Percentiles rank a stretch among this genome's conserved stretches.
These are phyloP conservation scores for Neonothopanus nambi DNA, from an alignment of 1,284 basidiomycete species.

Conservation along the genomic window DNA sequence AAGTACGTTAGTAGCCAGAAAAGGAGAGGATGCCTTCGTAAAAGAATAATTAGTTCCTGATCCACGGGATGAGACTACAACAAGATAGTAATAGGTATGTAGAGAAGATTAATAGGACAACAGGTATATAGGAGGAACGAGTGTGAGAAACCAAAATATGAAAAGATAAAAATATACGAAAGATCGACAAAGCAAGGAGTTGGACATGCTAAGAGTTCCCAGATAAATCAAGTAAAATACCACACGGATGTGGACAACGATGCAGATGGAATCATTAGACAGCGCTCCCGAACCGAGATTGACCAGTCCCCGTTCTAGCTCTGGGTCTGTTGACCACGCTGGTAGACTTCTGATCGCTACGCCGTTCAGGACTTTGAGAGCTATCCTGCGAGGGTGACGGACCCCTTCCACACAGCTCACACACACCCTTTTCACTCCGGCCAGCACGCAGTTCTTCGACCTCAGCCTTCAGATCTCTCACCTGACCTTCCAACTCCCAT, in stretches of 20 bases:
- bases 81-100: constrained; percentile 12
- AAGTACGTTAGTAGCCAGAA: neutral
- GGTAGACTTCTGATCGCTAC: constrained; percentile 20
- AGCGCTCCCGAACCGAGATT: constrained; percentile 59
- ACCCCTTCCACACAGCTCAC: constrained; percentile 62
- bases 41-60: neutral
- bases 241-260: constrained; percentile 14
- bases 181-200: constrained; percentile 12
- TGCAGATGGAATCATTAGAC: constrained; percentile 29
- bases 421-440: constrained; percentile 33
- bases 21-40: neutral
- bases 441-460: constrained; percentile 53
- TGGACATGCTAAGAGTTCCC: constrained; percentile 1
- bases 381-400: constrained; percentile 14
- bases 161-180: constrained; percentile 11
- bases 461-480: constrained; percentile 68
- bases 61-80: constrained; percentile 11
- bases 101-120: constrained; percentile 14
- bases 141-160: constrained; percentile 5
- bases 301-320: constrained; percentile 58
- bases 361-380: constrained; percentile 12
- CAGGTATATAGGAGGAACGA: constrained; percentile 4
- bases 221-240: constrained; percentile 1
- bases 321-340: constrained; percentile 69
- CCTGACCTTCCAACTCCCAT: constrained; percentile 73